Evolutionary conservation across 208 protist genomes (phyloP), one percentile per base, ranked within the genome.

Genomic region (Crithidia acanthocephali): DNA sequence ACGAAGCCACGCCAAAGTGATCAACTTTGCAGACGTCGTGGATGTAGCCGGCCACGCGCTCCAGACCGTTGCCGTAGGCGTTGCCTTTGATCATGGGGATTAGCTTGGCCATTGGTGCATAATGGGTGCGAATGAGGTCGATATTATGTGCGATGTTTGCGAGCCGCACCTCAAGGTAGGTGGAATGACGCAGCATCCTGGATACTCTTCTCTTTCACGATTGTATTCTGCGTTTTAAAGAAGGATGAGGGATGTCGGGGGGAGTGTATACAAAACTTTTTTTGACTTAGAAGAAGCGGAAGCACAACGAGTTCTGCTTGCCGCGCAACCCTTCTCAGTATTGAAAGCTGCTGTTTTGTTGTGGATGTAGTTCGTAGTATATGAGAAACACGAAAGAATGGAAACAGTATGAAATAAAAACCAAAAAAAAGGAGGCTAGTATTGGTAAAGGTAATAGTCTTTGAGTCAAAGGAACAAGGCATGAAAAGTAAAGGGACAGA

Each of bases 81-180:
- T 86, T 70, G 44, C 84, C 84, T 51, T 86, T 89, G n/a, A 89
- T 60, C 77, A 86, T 86, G 11, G 80, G 44, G 63, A 89, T 89
- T 8, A 82, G 66, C 42, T 69, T 72, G 3, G 80, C 76, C 48
- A 79, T 80, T 1, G 80, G 76, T 20, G 80, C 81, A 51, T 83
- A 74, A 55, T 85, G 60, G 28, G 44, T 71, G 33, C 75, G 76
- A 66, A 86, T 77, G 50, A 75, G 64, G 3, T 72, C 50, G 37
- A 86, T 68, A 62, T 89, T 89, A 56, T 86, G 70, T 2, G 58
- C 59, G 32, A 88, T 83, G 50, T 85, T 72, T 7, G 63, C 57
- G 7, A 88, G 59, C 10, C 68, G 69, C 44, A 85, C 79, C 71
- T 83, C 80, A 13, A 85, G 62, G 53, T 75, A 88, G 33, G 84